Percentiles rank a stretch among this genome's conserved stretches.
Conservation (phyloP, 225 moss, liverwort and hornwort species). For the Climacium dendroides region DNA sequence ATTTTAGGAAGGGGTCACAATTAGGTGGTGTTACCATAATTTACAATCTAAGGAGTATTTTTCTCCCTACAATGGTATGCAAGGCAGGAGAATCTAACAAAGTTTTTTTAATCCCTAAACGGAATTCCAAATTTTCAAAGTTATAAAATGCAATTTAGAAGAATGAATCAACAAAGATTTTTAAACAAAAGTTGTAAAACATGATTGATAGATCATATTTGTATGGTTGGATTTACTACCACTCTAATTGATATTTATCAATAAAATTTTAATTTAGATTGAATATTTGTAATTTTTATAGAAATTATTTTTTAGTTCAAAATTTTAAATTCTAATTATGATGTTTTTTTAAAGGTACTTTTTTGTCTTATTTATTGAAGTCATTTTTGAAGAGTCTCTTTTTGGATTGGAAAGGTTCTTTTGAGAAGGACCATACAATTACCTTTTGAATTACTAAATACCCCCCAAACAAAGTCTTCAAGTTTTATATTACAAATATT, state of each 20-base stretch:
- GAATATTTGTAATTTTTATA: neutral
- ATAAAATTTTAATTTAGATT: no score
- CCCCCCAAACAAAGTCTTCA: fast-evolving
- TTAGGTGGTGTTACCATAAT: no score
- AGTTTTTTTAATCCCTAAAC: fast-evolving
- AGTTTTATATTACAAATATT: neutral
- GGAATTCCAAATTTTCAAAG: neutral
- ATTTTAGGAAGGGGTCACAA: neutral
- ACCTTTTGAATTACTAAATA: neutral
- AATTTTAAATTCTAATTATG: neutral
- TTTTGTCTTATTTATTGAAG: neutral
- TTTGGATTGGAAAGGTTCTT: fast-evolving
- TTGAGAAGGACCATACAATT: fast-evolving
- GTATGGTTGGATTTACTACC: fast-evolving
- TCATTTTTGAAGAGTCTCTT: neutral
- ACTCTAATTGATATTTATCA: fast-evolving
- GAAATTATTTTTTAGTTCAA: neutral
- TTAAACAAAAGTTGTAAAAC: neutral
- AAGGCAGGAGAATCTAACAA: neutral
- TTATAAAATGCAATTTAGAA: fast-evolving
- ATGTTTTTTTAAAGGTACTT: no score
- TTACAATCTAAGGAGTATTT: neutral
- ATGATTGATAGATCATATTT: neutral
- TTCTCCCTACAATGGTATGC: fast-evolving
- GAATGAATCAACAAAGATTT: fast-evolving